phyloP scores from a whole-genome alignment of 1,284 basidiomycete species.

The Chondrostereum purpureum region DNA sequence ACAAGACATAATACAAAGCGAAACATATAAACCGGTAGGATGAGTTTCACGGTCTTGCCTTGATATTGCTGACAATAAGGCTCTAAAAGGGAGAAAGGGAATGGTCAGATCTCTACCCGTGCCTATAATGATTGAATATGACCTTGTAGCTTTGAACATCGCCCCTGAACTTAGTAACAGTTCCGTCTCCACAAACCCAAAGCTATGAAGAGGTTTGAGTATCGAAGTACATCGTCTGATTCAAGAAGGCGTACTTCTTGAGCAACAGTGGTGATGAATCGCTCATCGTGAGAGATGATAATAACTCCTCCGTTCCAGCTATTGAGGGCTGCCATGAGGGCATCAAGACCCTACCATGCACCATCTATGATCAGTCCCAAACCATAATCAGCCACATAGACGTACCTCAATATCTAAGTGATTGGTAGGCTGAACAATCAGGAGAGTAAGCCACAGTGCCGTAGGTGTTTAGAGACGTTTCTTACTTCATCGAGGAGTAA shows the following conservation, averaged over 20 bases:
- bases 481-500: constrained; percentile 83
- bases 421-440: constrained; percentile 75
- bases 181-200: constrained; percentile 87
- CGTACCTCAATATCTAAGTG: constrained; percentile 89
- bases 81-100: constrained; percentile 35
- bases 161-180: constrained; percentile 80
- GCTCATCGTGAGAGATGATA: constrained; percentile 89
- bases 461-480: too few species aligned
- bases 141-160: constrained; percentile 91
- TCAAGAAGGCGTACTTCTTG: constrained; percentile 48
- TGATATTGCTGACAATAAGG: constrained; percentile 76
- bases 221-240: too few species aligned
- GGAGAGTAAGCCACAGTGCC: too few species aligned
- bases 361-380: constrained; percentile 8
- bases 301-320: constrained; percentile 97
- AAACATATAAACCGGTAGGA: too few species aligned
- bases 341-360: constrained; percentile 91
- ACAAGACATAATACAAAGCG: too few species aligned
- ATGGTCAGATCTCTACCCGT: too few species aligned
- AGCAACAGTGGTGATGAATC: constrained; percentile 83
- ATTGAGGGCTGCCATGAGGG: constrained; percentile 83
- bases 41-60: constrained; percentile 53
- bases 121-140: too few species aligned
- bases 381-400: too few species aligned
- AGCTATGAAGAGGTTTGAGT: constrained; percentile 57